These are phyloP conservation scores for Pseudocercospora cruenta DNA, from an alignment of 2,329 filamentous ascomycete genomes.

Conservation along the genomic window DNA sequence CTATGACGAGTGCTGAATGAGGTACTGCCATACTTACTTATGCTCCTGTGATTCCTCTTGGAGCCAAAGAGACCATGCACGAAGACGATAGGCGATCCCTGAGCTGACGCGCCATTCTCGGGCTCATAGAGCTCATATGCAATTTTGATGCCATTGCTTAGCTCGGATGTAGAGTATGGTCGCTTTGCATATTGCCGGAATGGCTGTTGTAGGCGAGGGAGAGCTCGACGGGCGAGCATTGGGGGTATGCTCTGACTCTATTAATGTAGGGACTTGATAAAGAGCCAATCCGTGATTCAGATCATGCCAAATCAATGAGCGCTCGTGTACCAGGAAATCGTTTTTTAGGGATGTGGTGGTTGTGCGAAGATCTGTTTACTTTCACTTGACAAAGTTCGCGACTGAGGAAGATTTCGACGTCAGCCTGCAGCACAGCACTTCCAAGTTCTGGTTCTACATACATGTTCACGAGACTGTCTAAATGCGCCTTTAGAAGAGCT, in stretches of 20 bases:
- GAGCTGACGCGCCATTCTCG: conserved; percentile 29
- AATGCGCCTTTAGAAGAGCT: background rate
- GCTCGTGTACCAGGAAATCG: too few species aligned
- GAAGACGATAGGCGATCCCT: conserved; percentile 73
- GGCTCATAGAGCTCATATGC: conserved; percentile 71
- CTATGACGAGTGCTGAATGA: background rate
- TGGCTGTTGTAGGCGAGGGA: conserved; percentile 27
- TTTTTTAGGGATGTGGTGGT: background rate
- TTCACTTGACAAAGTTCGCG: conserved; percentile 9
- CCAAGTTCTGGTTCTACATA: conserved; percentile 3
- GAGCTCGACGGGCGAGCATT: conserved; percentile 31
- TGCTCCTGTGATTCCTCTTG: conserved; percentile 90
- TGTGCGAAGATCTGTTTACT: background rate
- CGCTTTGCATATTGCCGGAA: conserved; percentile 24
- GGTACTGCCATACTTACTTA: conserved; percentile 76
- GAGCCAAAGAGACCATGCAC: conserved; percentile 93
- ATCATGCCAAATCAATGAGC: too few species aligned
- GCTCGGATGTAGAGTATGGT: conserved; percentile 34
- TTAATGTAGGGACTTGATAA: background rate
- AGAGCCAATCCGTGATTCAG: too few species aligned
- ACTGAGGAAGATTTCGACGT: conserved; percentile 4
- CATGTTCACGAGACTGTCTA: conserved; percentile 5
- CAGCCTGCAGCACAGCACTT: background rate
- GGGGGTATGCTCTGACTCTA: background rate
- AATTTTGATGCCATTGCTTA: conserved; percentile 48